Conservation (phyloP, 441 rosid genomes). For the Gossypium davidsonii region DNA sequence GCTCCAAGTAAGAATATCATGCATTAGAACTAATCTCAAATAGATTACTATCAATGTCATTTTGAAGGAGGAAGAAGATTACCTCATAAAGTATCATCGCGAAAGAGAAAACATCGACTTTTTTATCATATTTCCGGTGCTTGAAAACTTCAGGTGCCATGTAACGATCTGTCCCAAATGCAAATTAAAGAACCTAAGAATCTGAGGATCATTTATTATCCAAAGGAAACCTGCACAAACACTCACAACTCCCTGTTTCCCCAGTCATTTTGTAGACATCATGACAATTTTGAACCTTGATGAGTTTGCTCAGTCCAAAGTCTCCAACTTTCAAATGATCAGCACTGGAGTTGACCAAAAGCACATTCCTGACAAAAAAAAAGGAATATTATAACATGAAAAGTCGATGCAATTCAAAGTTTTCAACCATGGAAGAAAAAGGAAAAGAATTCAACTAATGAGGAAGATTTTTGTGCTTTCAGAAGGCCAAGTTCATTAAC, state of each 20-base stretch:
- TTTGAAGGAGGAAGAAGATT: slow-evolving; percentile 12
- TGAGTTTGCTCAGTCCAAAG: slow-evolving; percentile 96
- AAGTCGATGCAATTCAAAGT: slow-evolving; percentile 1
- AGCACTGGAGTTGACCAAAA: slow-evolving; percentile 85
- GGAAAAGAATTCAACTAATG: slow-evolving; percentile 4
- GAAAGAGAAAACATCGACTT: slow-evolving; percentile 96
- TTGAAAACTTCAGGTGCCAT: slow-evolving; percentile 99
- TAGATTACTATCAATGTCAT: slow-evolving; percentile 8
- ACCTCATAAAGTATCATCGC: slow-evolving; percentile 98
- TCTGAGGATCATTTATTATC: slow-evolving; percentile 10
- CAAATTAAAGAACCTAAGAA: slow-evolving; percentile 16
- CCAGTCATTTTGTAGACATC: slow-evolving; percentile 99
- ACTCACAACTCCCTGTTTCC: slow-evolving; percentile 98
- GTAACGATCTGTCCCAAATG: slow-evolving; percentile 67
- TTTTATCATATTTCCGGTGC: slow-evolving; percentile 94
- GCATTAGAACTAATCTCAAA: slow-evolving; percentile 23
- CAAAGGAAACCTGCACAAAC: slow-evolving; percentile 15
- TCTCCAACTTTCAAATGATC: slow-evolving; percentile 99
- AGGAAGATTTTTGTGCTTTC: background rate
- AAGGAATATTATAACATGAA: slow-evolving; percentile 9
- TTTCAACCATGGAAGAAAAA: slow-evolving; percentile 5
- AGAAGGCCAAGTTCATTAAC: slow-evolving; percentile 4
- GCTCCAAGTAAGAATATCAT: slow-evolving; percentile 17
- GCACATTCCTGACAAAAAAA: slow-evolving; percentile 66
- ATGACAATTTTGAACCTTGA: slow-evolving; percentile 93